These are phyloP conservation scores for Candida orba DNA, from an alignment of 805 yeast genomes.

Conservation along the genomic window DNA sequence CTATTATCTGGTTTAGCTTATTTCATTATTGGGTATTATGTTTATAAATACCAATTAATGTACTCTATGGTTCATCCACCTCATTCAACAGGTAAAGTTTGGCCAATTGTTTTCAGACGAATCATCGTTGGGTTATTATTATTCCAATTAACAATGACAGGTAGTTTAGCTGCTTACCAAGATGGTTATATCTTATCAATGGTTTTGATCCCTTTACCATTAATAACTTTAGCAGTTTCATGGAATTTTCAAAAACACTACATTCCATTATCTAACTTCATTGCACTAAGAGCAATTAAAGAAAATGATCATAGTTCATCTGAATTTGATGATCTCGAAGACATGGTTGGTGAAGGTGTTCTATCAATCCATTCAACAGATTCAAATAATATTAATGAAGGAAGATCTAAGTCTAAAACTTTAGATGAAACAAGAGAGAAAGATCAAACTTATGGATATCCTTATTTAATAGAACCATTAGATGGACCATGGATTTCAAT, in stretches of 20 bases:
- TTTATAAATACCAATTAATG: conserved; percentile 83
- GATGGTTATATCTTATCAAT: conserved; percentile 72
- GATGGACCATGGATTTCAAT: conserved; percentile 84
- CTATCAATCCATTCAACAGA: conserved; percentile 5
- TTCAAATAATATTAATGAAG: background rate
- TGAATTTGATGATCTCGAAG: conserved; percentile 12
- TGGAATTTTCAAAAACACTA: conserved; percentile 81
- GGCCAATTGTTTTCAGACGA: conserved; percentile 87
- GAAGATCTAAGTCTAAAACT: conserved; percentile 28
- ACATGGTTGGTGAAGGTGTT: conserved; percentile 18
- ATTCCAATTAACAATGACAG: conserved; percentile 90
- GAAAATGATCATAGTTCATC: conserved; percentile 30
- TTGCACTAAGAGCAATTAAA: conserved; percentile 78
- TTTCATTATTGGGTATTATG: conserved; percentile 79
- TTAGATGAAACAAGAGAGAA: conserved; percentile 74
- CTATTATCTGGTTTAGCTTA: conserved; percentile 78
- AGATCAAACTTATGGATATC: conserved; percentile 69
- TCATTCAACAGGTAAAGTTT: conserved; percentile 93
- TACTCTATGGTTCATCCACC: conserved; percentile 93
- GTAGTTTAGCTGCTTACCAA: conserved; percentile 71
- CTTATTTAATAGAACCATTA: conserved; percentile 56
- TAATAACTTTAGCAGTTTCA: conserved; percentile 54
- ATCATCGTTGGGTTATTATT: conserved; percentile 72
- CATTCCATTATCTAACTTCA: conserved; percentile 73
- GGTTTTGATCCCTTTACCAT: conserved; percentile 68